phyloP scores from a whole-genome alignment of 306 rosid genomes.

The Senna tora region DNA sequence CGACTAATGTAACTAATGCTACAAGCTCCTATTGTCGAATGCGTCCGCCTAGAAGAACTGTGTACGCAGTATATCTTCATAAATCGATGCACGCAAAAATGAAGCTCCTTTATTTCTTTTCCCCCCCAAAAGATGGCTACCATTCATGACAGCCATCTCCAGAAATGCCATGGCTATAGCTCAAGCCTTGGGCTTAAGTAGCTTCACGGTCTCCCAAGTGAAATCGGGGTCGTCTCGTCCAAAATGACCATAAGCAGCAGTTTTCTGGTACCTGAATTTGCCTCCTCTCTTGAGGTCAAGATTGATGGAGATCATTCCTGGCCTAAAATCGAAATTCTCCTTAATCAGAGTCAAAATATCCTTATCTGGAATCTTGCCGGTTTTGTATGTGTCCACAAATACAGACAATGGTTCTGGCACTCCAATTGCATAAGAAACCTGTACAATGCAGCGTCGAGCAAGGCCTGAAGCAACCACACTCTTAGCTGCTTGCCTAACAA shows the following conservation, averaged over 20 bases:
- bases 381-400: slow-evolving; percentile 68
- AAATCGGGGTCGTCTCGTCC: slow-evolving; percentile 83
- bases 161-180: slow-evolving; percentile 17
- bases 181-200: slow-evolving; percentile 72
- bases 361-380: slow-evolving; percentile 66
- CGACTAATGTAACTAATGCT: slow-evolving; percentile 34
- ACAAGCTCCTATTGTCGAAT: slow-evolving; percentile 40
- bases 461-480: slow-evolving; percentile 82
- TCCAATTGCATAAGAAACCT: slow-evolving; percentile 86
- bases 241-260: slow-evolving; percentile 85
- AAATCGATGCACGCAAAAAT: slow-evolving; percentile 39
- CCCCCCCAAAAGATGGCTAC: slow-evolving; percentile 39
- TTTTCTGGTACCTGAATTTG: slow-evolving; percentile 75
- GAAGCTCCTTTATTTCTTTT: slow-evolving; percentile 49
- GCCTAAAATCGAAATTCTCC: slow-evolving; percentile 78
- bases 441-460: slow-evolving; percentile 77
- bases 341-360: slow-evolving; percentile 66
- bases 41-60: slow-evolving; percentile 43
- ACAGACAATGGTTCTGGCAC: slow-evolving; percentile 80
- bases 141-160: slow-evolving; percentile 45
- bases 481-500: slow-evolving; percentile 82
- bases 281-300: slow-evolving; percentile 79
- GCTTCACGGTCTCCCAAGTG: slow-evolving; percentile 77
- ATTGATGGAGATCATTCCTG: slow-evolving; percentile 74
- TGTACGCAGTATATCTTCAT: slow-evolving; percentile 35